These are phyloP conservation scores for Zymoseptoria ardabiliae DNA, from an alignment of 2,329 filamentous ascomycete genomes.

Conservation along the genomic window DNA sequence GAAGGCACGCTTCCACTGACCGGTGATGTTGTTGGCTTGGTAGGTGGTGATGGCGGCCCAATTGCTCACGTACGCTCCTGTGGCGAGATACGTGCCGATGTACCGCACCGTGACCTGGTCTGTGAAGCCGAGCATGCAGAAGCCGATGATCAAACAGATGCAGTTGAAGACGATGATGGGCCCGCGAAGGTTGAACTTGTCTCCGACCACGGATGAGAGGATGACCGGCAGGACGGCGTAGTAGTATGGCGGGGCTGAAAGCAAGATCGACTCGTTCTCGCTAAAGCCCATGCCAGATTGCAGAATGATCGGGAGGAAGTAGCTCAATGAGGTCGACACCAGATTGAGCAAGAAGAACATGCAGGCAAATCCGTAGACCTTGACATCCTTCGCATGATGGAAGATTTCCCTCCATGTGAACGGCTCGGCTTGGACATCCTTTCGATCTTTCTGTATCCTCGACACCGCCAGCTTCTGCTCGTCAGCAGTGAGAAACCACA, in stretches of 20 bases:
- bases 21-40: constrained; percentile 55
- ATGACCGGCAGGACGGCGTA: constrained; percentile 59
- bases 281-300: constrained; percentile 40
- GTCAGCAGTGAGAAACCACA: constrained; percentile 49
- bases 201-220: constrained; percentile 55
- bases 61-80: constrained; percentile 61
- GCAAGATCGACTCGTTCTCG: constrained; percentile 45
- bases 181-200: constrained; percentile 52
- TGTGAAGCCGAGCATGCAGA: constrained; percentile 58
- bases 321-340: constrained; percentile 57
- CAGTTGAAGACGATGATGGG: constrained; percentile 61
- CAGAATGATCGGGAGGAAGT: constrained; percentile 51
- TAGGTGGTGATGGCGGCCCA: constrained; percentile 61
- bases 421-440: constrained; percentile 50
- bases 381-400: constrained; percentile 50
- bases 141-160: constrained; percentile 54
- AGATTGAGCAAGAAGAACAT: constrained; percentile 62
- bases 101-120: constrained; percentile 55
- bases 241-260: constrained; percentile 62
- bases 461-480: constrained; percentile 51
- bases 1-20: constrained; percentile 58
- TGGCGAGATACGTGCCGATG: constrained; percentile 58
- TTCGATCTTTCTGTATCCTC: constrained; percentile 54
- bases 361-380: constrained; percentile 57
- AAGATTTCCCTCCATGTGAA: constrained; percentile 52